Evolutionary conservation across 176 grass and related monocot species (phyloP), one percentile per base, ranked within the genome.

Genomic region (Metroxylon sagu): DNA sequence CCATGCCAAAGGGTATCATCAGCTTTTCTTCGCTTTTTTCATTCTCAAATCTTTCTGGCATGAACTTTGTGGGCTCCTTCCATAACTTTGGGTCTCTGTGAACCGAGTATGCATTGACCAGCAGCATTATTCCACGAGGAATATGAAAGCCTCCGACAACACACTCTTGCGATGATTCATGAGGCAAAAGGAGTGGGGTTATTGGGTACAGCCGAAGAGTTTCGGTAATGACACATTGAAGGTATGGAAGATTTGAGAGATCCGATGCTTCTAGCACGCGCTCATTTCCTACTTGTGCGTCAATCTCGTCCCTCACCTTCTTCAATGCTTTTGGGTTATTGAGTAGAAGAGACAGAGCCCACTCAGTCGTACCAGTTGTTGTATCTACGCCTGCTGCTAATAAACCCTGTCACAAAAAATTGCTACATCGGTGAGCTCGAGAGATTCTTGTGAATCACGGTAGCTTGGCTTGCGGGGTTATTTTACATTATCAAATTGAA

Each of bases 301-400:
- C 71, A 10, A 85, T 58, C 67, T 90, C 71, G 4, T 61, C 58
- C n/a, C 31, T 57, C 6, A 16, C 48, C 62, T 82, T 90, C 6
- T 2, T 2, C 71, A 90, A 65, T 1, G 21, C 25, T 8, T 76
- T 52, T 0, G 68, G 78, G 60, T 83, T 35, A 18, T 54, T 77
- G 50, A 86, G 60, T 29, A 90, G 64, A 18, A 74, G 56, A 25
- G 87, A 80, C 71, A 90, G 76, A 16, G 71, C 75, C 87, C 87
- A 90, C 49, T 90, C 87, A 0, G 59, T 86, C 2, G 87, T 81
- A 27, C 59, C 52, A 18, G 64, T 69, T n/a, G 81, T 74, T 23
- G 85, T 84, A 50, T 84, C 77, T 4, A 73, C 81, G 14, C 85
- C 85, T 50, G 84, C 70, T 16, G 59, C 23, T 26, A 82, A 23